Conservation (phyloP, 2,329 filamentous ascomycete genomes). For the Aspergillus hortae region DNA sequence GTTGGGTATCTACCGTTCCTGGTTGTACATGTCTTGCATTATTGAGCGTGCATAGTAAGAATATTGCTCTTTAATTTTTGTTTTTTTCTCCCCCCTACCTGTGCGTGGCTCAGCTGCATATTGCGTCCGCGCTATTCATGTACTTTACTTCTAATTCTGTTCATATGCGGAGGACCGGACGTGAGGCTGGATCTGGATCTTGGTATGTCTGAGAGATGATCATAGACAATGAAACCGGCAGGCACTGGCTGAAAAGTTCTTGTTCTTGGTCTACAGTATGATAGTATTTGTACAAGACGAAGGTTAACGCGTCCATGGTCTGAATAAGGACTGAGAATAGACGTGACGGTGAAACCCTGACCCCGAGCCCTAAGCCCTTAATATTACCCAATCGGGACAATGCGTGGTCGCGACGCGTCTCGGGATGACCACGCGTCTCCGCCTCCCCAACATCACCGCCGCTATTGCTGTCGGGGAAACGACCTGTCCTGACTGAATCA, state of each 20-base stretch:
- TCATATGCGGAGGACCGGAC: background rate
- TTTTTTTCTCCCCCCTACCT: constrained; percentile 20
- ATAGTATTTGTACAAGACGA: background rate
- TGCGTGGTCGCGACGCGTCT: constrained; percentile 20
- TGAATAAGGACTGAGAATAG: background rate
- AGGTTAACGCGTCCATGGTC: background rate
- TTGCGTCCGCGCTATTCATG: background rate
- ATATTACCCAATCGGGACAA: constrained; percentile 22
- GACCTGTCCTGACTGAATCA: background rate
- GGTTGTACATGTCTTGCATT: constrained; percentile 31
- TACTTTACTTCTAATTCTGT: constrained; percentile 9
- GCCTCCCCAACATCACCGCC: constrained; percentile 8
- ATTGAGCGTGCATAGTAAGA: constrained; percentile 34
- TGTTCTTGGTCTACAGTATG: no score
- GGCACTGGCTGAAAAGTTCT: no score
- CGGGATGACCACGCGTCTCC: constrained; percentile 21
- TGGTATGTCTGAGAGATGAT: background rate
- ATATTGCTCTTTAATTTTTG: constrained; percentile 20
- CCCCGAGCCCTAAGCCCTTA: constrained; percentile 28
- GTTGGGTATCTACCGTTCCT: constrained; percentile 20
- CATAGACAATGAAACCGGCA: constrained; percentile 11
- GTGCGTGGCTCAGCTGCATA: background rate
- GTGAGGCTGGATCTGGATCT: constrained; percentile 7
- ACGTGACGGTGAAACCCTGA: background rate
- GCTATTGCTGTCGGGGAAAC: background rate